phyloP scores from a whole-genome alignment of 169 alveolate genomes.

The Plasmodium adleri region DNA sequence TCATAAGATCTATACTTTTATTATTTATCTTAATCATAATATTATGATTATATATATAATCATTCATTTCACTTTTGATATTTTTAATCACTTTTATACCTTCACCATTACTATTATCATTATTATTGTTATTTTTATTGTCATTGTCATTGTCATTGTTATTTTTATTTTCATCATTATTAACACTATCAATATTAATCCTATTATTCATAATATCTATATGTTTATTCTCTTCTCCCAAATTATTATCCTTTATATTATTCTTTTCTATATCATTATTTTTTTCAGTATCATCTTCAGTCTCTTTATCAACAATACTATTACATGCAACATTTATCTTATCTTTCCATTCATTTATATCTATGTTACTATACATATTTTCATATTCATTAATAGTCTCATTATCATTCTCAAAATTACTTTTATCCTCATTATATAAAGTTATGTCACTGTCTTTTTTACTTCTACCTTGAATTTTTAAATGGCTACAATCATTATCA shows the following conservation, averaged over 20 bases:
- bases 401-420: not conserved
- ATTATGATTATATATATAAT: not conserved
- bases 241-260: not conserved
- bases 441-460: not conserved
- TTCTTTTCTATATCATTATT: not conserved
- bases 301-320: not conserved
- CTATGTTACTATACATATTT: too few species aligned
- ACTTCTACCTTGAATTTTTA: too few species aligned
- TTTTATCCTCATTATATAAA: not conserved
- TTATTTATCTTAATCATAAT: not conserved
- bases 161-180: not conserved
- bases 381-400: not conserved
- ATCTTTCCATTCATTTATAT: too few species aligned
- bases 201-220: not conserved
- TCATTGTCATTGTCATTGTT: not conserved
- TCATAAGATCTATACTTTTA: not conserved
- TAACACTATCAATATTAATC: not conserved
- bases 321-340: not conserved
- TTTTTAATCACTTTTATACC: not conserved
- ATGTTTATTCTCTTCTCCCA: too few species aligned
- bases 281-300: not conserved
- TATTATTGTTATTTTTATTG: not conserved
- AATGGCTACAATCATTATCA: too few species aligned
- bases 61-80: not conserved
- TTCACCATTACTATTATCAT: not conserved